Evolutionary conservation across 345 rosid species (phyloP), one percentile per base, ranked within the genome.

Genomic region (Salix koriyanagi): DNA sequence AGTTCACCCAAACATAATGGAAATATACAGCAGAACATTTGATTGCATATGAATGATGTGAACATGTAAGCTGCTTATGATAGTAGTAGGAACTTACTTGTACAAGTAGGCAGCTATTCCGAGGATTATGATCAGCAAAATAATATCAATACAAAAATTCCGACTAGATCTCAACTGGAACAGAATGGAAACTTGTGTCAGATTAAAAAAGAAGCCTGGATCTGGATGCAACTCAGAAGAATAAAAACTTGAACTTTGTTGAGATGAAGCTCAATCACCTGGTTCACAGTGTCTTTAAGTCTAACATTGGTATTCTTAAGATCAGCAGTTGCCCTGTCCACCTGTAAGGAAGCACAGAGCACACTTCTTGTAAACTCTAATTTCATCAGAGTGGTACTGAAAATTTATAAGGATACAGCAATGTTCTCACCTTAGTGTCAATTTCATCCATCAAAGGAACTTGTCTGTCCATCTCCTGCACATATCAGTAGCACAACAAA

Each of bases 401-500:
- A 75, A 68, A 34, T 67, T 19, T 18, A 70, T 23, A 75, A 75
- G 13, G 76, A 26, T 28, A 81, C 61, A 54, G 32, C 13, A 16
- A 25, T 66, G 64, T 28, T 71, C 79, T 76, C 72, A 89, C 98
- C 97, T 95, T 95, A 65, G 93, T 52, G 85, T 96, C 99, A 74
- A 96, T 96, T 87, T 96, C 99, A 82, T 96, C 99, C 98, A 92
- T 89, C 88, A 96, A 76, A 74, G 98, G 99, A 78, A 94, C 97
- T 85, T 96, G 98, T 76, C 96, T 88, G 79, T 96, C 99, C 76
- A 96, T 6, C 79, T 96, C 99, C 99, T 94, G 91, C 84, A 86
- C 26, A 60, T 23, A 54, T 48, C 81, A 70, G 78, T 30, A 18
- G 73, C 72, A 18, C 44, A 67, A 70, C 77, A 37, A 74, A 76